Evolutionary conservation across 148 eudicot species (phyloP).

Genomic region (Hydrangea macrophylla): DNA sequence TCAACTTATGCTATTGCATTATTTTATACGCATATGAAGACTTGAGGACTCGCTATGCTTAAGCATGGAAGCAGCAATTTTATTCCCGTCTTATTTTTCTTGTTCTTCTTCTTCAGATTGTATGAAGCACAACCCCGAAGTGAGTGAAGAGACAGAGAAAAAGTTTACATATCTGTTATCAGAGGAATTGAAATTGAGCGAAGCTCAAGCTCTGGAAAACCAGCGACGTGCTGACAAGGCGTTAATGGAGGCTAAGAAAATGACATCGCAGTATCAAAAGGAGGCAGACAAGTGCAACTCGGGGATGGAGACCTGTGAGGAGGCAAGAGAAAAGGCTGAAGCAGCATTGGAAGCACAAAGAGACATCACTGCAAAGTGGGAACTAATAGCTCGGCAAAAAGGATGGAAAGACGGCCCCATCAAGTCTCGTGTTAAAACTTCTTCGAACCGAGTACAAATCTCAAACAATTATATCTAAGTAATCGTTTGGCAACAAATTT

Average conservation of each 20-base stretch:
- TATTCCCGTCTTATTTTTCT: neutral
- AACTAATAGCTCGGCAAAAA: constrained; percentile 40
- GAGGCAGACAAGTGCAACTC: constrained; percentile 53
- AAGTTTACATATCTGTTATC: constrained; percentile 23
- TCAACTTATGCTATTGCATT: too few relatives aligned
- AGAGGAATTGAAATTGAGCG: constrained; percentile 38
- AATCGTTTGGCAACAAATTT: too few relatives aligned
- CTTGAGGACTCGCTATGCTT: too few relatives aligned
- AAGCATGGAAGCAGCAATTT: neutral
- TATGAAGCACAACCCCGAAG: constrained; percentile 41
- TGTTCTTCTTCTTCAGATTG: constrained; percentile 29
- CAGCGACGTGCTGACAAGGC: constrained; percentile 31
- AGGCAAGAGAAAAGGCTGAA: constrained; percentile 49
- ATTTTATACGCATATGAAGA: too few relatives aligned
- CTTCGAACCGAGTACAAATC: neutral
- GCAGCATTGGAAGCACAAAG: constrained; percentile 27
- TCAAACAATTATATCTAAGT: too few relatives aligned
- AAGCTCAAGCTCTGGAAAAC: constrained; percentile 33
- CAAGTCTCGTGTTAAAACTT: neutral
- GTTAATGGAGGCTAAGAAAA: constrained; percentile 39
- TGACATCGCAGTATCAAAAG: constrained; percentile 44
- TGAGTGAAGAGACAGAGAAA: constrained; percentile 33
- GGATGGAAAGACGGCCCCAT: constrained; percentile 33
- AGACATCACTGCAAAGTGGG: constrained; percentile 33
- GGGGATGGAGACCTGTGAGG: constrained; percentile 57